phyloP scores from a whole-genome alignment of 345 rosid species.

The Citrus inodora region DNA sequence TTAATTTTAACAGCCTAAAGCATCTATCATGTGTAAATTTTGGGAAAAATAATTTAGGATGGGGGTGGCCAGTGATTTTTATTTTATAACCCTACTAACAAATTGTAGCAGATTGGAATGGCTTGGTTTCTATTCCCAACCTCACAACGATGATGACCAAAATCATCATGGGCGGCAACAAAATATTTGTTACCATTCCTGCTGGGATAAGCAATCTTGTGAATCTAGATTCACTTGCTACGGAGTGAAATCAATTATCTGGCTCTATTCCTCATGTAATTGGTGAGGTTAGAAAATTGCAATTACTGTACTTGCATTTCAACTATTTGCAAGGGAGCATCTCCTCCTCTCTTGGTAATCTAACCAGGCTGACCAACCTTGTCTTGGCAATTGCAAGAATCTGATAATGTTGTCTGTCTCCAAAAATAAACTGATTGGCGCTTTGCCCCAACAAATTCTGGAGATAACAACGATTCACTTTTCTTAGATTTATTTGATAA shows the following conservation, averaged over 20 bases:
- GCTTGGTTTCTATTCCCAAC: background rate
- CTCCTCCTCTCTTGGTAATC: background rate
- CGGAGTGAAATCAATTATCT: background rate
- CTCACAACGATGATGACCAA: background rate
- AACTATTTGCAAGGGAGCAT: constrained; percentile 13
- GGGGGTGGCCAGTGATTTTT: background rate
- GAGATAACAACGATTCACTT: background rate
- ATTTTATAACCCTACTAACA: constrained; percentile 2
- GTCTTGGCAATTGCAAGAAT: background rate
- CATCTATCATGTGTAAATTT: background rate
- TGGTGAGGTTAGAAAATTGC: background rate
- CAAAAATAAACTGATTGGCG: constrained; percentile 8
- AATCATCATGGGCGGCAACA: background rate
- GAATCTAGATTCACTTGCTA: background rate
- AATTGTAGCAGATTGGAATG: background rate
- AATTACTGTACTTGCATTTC: accelerated
- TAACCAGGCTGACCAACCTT: background rate
- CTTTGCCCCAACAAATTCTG: background rate
- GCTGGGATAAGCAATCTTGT: constrained; percentile 15
- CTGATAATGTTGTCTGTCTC: background rate
- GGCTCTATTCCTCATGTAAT: constrained; percentile 1
- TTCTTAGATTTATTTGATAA: background rate
- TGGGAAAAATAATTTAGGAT: background rate
- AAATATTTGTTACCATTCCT: background rate
- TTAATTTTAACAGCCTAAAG: background rate